Percentiles rank a stretch among this genome's conserved stretches.
Conservation (phyloP, 2,329 filamentous ascomycete genomes). For the Aspergillus texensis region DNA sequence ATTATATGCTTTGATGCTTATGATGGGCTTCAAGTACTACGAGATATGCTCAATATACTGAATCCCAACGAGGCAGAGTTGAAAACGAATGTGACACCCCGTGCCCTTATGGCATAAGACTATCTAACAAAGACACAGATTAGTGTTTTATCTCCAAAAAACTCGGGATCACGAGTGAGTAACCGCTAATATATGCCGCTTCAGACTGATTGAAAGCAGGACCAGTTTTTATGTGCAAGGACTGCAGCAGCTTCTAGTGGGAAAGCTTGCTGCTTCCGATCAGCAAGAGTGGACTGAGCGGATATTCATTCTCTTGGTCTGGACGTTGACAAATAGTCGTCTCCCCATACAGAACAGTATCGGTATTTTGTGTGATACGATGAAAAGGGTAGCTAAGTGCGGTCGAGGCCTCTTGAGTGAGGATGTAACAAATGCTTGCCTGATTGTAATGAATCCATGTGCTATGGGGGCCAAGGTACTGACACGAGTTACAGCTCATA, state of each 20-base stretch:
- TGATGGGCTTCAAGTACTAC: constrained; percentile 49
- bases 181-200: neutral
- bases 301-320: constrained; percentile 67
- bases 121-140: constrained; percentile 23
- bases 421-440: constrained; percentile 58
- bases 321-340: constrained; percentile 60
- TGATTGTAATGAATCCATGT: constrained; percentile 37
- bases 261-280: constrained; percentile 56
- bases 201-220: constrained; percentile 31
- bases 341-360: constrained; percentile 38
- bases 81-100: constrained; percentile 48
- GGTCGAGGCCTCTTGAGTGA: constrained; percentile 55
- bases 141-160: constrained; percentile 70
- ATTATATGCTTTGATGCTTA: constrained; percentile 16
- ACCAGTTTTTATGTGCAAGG: constrained; percentile 45
- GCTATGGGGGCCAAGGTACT: neutral
- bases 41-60: constrained; percentile 62
- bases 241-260: constrained; percentile 66
- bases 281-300: constrained; percentile 68
- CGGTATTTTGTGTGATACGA: constrained; percentile 25
- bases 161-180: constrained; percentile 59
- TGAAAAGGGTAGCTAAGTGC: constrained; percentile 44
- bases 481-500: constrained; percentile 59
- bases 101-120: neutral
- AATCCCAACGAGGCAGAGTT: constrained; percentile 66